Percentiles rank a stretch among this genome's conserved stretches.
Conservation (phyloP, 1,284 basidiomycete species). For the Agroathelia rolfsii region DNA sequence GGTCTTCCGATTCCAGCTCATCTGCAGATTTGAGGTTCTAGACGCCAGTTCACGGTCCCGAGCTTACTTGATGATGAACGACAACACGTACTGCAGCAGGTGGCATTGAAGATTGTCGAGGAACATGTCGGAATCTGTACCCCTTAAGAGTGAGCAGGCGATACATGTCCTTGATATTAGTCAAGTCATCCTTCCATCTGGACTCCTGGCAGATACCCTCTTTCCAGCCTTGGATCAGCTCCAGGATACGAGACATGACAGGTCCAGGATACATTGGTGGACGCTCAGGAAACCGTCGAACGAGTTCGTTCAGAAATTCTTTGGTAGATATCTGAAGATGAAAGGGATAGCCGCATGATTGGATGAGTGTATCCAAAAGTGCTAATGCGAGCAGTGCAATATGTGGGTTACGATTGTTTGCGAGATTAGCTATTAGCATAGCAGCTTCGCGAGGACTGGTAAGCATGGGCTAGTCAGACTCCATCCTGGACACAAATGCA, state of each 20-base stretch:
- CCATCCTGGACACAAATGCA: slow-evolving; percentile 5
- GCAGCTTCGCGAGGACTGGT: slow-evolving; percentile 80
- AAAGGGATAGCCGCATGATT: slow-evolving; percentile 93
- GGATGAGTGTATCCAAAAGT: slow-evolving; percentile 88
- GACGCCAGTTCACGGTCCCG: slow-evolving; percentile 6
- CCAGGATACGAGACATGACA: slow-evolving; percentile 90
- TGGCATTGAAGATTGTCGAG: slow-evolving; percentile 34
- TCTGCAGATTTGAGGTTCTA: slow-evolving; percentile 90
- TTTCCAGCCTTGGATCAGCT: slow-evolving; percentile 93
- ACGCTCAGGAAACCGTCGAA: slow-evolving; percentile 93
- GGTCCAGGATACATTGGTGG: slow-evolving; percentile 92
- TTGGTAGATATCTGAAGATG: slow-evolving; percentile 98
- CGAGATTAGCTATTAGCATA: slow-evolving; percentile 70
- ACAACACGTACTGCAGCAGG: slow-evolving; percentile 35
- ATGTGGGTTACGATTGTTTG: slow-evolving; percentile 88
- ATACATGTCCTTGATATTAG: slow-evolving; percentile 98
- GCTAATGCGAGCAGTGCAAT: slow-evolving; percentile 76
- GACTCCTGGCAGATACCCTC: slow-evolving; percentile 85
- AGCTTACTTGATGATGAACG: slow-evolving; percentile 7
- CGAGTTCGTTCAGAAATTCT: slow-evolving; percentile 97
- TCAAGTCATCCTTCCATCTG: slow-evolving; percentile 93
- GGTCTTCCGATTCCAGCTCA: slow-evolving; percentile 93
- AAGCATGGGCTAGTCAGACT: slow-evolving; percentile 3
- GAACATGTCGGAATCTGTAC: slow-evolving; percentile 77
- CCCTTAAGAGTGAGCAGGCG: slow-evolving; percentile 92